Base-by-base conservation (phyloP, 306 rosid genomes). In the Cucurbita maxima region DNA sequence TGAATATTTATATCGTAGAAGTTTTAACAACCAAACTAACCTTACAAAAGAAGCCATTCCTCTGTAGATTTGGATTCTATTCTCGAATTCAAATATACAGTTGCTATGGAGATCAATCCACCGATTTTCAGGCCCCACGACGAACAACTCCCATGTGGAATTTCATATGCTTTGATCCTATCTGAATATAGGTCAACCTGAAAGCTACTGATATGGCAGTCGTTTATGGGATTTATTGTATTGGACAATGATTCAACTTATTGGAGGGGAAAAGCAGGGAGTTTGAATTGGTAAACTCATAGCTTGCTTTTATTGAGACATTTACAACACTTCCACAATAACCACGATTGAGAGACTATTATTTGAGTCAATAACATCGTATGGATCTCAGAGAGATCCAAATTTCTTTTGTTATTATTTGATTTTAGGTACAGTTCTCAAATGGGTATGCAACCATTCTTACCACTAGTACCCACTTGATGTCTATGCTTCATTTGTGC, bases 41-140 rank as follows among this genome's bases (percentile, higher is more conserved):
- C 76, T 13, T 20, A 13, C 43, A 16, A 72, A 53, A 40, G 18
- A 12, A 40, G 50, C 53, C 6, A 0, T 68, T 47, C 73, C 56
- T 68, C 14, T 44, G 73, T 68, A 68, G 73, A 68, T 68, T 68
- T 70, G 47, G 73, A 68, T 68, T 68, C 50, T 15, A 30, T 69
- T 50, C 2, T 45, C 72, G 12, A 11, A 44, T 44, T 44, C 54
- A 66, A 43, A 44, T 44, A 66, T 43, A 41, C 6, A 18, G 15
- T 18, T 41, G 34, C 18, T 6, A 19, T 3, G 72, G 18, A 14
- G 55, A 67, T 68, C 20, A 8, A 36, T 45, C 41, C 7, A 22
- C 47, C 41, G n/a, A 68, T 47, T 14, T 66, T 66, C 69, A 66
- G 45, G 54, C 72, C 72, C 55, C 54, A 44, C 40, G 51, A 66